These are phyloP conservation scores for Ligustrum vulgare DNA, from an alignment of 257 asterid species.

Conservation along the genomic window DNA sequence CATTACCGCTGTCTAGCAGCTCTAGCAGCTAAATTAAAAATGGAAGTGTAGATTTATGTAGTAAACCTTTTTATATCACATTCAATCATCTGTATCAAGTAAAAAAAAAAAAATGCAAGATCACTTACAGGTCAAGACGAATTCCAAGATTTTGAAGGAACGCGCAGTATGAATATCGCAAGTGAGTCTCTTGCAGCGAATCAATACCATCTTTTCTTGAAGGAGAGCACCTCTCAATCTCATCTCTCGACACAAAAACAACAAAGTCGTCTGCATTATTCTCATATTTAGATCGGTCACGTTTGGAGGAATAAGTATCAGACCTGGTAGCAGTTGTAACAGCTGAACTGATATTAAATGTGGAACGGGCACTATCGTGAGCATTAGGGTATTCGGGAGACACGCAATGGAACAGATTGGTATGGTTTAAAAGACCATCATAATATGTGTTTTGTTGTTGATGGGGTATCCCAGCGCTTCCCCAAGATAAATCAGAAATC, in stretches of 20 bases:
- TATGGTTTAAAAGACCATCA: conserved; percentile 26
- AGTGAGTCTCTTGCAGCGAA: conserved; percentile 67
- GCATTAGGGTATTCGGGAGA: conserved; percentile 31
- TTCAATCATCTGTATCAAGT: not conserved
- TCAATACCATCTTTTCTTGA: conserved; percentile 94
- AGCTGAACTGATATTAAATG: conserved; percentile 26
- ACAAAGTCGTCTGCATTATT: conserved; percentile 44
- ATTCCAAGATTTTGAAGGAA: conserved; percentile 88
- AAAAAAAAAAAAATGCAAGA: conserved; percentile 12
- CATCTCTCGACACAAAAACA: conserved; percentile 75
- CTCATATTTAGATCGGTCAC: conserved; percentile 71
- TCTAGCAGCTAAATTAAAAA: conserved; percentile 2
- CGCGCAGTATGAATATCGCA: conserved; percentile 88
- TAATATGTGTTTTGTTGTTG: conserved; percentile 33
- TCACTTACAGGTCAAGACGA: conserved; percentile 79
- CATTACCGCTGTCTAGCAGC: not conserved
- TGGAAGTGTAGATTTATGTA: conserved; percentile 3
- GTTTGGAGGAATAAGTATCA: conserved; percentile 53
- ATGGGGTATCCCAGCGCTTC: conserved; percentile 41
- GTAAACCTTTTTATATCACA: not conserved
- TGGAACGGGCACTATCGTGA: conserved; percentile 28
- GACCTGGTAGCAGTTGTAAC: conserved; percentile 32
- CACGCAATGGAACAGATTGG: conserved; percentile 24
- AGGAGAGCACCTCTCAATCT: conserved; percentile 88
- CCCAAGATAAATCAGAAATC: conserved; percentile 51